Evolutionary conservation across 768 basidiomycete genomes (phyloP).

Genomic region (Termitomyces sp.): DNA sequence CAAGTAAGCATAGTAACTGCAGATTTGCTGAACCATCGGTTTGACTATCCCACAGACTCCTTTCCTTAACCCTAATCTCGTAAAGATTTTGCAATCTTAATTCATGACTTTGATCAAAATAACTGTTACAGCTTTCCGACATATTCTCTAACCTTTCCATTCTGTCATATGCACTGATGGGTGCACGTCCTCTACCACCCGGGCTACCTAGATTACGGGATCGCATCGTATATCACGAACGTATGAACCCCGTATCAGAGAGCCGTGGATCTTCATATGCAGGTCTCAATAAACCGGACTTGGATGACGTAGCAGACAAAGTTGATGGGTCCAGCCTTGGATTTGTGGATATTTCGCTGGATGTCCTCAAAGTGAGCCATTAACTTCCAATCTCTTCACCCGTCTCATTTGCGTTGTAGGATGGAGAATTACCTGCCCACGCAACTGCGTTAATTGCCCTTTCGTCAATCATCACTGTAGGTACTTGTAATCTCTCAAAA

Average conservation of each 20-base stretch:
- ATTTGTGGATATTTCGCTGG: constrained; percentile 36
- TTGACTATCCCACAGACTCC: constrained; percentile 29
- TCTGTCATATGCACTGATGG: constrained; percentile 32
- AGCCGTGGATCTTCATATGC: constrained; percentile 2
- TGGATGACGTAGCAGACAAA: constrained; percentile 25
- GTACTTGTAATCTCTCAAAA: constrained; percentile 2
- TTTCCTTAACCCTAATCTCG: constrained; percentile 43
- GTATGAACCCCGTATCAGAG: constrained; percentile 16
- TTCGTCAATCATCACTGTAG: constrained; percentile 35
- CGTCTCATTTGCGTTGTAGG: constrained; percentile 19
- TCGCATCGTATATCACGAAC: constrained; percentile 40
- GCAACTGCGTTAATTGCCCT: constrained; percentile 41
- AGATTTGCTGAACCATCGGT: neutral
- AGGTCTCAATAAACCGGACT: neutral
- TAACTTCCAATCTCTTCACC: neutral
- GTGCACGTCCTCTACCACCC: constrained; percentile 33
- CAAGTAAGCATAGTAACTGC: constrained; percentile 22
- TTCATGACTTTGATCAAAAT: neutral
- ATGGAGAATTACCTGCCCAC: constrained; percentile 40
- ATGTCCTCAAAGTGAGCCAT: constrained; percentile 31
- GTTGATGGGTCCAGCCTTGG: constrained; percentile 40
- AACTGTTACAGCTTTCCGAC: constrained; percentile 33
- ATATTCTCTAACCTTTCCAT: constrained; percentile 39
- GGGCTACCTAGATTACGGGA: constrained; percentile 38
- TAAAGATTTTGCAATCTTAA: constrained; percentile 14